Conservation (phyloP, 768 basidiomycete genomes). For the Rhodotorula paludigena region DNA sequence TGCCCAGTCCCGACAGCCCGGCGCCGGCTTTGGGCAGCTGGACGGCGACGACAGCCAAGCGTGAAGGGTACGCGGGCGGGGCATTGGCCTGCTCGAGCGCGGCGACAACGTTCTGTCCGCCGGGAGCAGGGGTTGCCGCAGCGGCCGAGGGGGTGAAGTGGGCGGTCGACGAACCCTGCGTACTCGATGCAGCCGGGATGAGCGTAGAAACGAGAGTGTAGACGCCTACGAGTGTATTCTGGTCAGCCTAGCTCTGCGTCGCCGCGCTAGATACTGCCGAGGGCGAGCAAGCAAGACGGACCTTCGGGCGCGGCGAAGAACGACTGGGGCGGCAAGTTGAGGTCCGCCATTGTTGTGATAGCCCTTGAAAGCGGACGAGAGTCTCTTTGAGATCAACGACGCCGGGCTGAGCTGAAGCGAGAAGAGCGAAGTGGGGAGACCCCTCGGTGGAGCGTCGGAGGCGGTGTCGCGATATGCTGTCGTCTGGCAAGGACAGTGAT, state of each 20-base stretch:
- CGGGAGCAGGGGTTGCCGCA: constrained; percentile 48
- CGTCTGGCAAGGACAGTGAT: too few relatives aligned
- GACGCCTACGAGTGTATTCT: constrained; percentile 8
- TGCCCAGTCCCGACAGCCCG: constrained; percentile 7
- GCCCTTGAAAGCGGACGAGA: too few relatives aligned
- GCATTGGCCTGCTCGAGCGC: constrained; percentile 3
- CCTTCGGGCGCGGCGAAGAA: constrained; percentile 29
- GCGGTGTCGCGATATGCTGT: too few relatives aligned
- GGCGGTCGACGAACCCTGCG: constrained; percentile 46
- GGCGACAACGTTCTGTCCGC: neutral
- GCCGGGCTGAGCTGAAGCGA: too few relatives aligned
- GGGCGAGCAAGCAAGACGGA: neutral
- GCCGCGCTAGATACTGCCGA: neutral
- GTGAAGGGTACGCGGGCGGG: constrained; percentile 15
- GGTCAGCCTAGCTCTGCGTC: neutral
- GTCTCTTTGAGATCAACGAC: too few relatives aligned
- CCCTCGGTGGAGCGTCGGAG: too few relatives aligned
- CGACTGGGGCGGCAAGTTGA: constrained; percentile 15
- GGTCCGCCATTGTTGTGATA: neutral
- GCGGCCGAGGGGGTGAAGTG: constrained; percentile 50
- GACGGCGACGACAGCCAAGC: constrained; percentile 17
- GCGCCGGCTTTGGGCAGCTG: constrained; percentile 9
- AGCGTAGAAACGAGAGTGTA: constrained; percentile 25
- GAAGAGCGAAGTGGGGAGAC: too few relatives aligned
- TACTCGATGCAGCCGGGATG: constrained; percentile 1